Base-by-base conservation (phyloP, 768 basidiomycete genomes). In the Dacryopinax spathularia region DNA sequence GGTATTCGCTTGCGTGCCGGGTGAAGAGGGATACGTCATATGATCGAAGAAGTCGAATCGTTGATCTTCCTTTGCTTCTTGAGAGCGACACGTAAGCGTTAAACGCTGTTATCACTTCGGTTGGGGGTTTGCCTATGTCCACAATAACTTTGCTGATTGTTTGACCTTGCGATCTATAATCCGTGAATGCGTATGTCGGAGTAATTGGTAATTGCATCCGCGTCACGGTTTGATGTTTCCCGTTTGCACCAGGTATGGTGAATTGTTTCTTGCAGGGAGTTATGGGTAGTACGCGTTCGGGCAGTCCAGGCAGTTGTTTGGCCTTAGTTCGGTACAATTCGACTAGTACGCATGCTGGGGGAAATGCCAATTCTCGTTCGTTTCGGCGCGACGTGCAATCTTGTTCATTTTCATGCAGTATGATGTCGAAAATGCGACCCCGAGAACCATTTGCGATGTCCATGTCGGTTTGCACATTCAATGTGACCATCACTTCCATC, bases 161-260 rank as follows among this genome's bases (percentile, higher is more conserved):
- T 64, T 80, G 78, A 0, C 78, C 79, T 66, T 80, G 78, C 2
- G 74, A 67, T 31, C 71, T 59, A 63, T 78, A 79, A 65, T 78
- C 77, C 0, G 76, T 78, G 67, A 80, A 79, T 1, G 75, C 73
- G 61, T 77, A 79, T 27, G 76, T 76, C 0, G 70, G 63, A 3
- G 76, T 76, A 1, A 77, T 65, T 1, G 75, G 70, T 34, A 69
- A 72, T 62, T 78, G 76, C 1, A 60, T 62, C 68, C 18, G 29
- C 41, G 39, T 63, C 18, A 31, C 31, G 59, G 22, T 39, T 61
- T 65, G 63, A 18, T 27, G 34, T n/a, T 69, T 27, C 34, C 34
- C 5, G 3, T 22, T 37, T 10, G 4, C 15, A 16, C 72, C 60
- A 31, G 60, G 60, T 6, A 73, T 67, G 1, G 27, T 39, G 43